Evolutionary conservation across 768 basidiomycete genomes (phyloP).

Genomic region (Crucibulum laeve): DNA sequence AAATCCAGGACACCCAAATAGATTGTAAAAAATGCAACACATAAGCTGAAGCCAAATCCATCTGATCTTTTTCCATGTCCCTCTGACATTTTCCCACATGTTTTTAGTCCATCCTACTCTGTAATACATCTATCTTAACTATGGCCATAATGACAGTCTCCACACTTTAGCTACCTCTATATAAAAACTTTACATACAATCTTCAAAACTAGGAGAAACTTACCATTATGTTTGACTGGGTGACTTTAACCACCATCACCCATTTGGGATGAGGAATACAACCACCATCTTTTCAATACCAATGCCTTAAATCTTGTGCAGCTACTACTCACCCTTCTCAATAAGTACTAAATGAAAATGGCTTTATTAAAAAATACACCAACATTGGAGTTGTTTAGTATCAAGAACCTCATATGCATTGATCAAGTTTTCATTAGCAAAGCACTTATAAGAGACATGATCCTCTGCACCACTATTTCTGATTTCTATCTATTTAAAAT

Average conservation of each 20-base stretch:
- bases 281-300: conserved; percentile 15
- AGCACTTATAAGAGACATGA: conserved; percentile 9
- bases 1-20: no score
- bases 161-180: no score
- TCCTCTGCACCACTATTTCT: conserved; percentile 19
- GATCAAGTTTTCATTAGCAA: conserved; percentile 34
- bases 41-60: no score
- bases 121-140: no score
- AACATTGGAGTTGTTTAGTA: conserved; percentile 19
- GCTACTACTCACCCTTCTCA: conserved; percentile 17
- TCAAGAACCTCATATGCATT: conserved; percentile 27
- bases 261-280: conserved; percentile 26
- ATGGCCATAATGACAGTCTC: no score
- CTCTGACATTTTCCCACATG: no score
- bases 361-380: conserved; percentile 20
- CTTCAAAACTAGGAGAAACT: not conserved
- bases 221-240: conserved; percentile 24
- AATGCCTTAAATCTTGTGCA: conserved; percentile 13
- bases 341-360: conserved; percentile 22
- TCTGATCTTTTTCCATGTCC: no score
- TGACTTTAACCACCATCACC: conserved; percentile 38
- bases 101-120: no score
- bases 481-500: conserved; percentile 10
- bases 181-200: no score
- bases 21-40: no score